Percentiles rank a stretch among this genome's conserved stretches.
Evolutionary conservation across 768 basidiomycete genomes (phyloP).

Genomic region (Macrolepiota dolichaula): DNA sequence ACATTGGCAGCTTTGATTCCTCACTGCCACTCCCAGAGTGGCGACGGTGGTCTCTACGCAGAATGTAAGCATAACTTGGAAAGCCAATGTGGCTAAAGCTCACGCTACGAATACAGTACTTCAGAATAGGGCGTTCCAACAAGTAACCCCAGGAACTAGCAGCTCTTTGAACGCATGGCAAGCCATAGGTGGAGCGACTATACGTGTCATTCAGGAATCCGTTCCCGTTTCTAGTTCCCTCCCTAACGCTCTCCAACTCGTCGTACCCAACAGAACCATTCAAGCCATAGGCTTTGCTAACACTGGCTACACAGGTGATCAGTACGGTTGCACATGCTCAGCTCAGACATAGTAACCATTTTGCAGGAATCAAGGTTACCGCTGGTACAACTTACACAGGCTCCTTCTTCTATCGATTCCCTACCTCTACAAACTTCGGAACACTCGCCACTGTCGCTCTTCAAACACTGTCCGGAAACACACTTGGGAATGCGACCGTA

Average conservation of each 20-base stretch:
- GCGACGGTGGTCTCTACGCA: slow-evolving; percentile 67
- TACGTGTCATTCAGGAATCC: slow-evolving; percentile 49
- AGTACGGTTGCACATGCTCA: too few relatives aligned
- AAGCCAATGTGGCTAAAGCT: background rate
- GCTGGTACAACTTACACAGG: slow-evolving; percentile 51
- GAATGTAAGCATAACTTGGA: slow-evolving; percentile 41
- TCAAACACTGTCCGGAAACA: slow-evolving; percentile 38
- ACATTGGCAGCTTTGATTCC: background rate
- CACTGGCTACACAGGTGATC: slow-evolving; percentile 51
- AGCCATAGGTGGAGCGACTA: slow-evolving; percentile 40
- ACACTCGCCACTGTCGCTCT: slow-evolving; percentile 42
- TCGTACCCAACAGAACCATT: slow-evolving; percentile 34
- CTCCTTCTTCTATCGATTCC: slow-evolving; percentile 59
- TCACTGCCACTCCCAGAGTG: slow-evolving; percentile 37
- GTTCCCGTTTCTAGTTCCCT: slow-evolving; percentile 53
- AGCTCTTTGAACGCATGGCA: slow-evolving; percentile 52
- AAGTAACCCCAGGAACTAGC: slow-evolving; percentile 50
- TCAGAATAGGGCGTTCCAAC: slow-evolving; percentile 68
- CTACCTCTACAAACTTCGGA: slow-evolving; percentile 35
- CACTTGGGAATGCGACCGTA: slow-evolving; percentile 38
- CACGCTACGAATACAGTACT: slow-evolving; percentile 36
- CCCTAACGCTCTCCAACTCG: slow-evolving; percentile 57
- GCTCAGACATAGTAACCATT: background rate
- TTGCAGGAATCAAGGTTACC: slow-evolving; percentile 52
- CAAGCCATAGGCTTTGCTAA: slow-evolving; percentile 55